Evolutionary conservation across 345 rosid genomes (phyloP), one percentile per base, ranked within the genome.

Genomic region (Sonneratia alba): DNA sequence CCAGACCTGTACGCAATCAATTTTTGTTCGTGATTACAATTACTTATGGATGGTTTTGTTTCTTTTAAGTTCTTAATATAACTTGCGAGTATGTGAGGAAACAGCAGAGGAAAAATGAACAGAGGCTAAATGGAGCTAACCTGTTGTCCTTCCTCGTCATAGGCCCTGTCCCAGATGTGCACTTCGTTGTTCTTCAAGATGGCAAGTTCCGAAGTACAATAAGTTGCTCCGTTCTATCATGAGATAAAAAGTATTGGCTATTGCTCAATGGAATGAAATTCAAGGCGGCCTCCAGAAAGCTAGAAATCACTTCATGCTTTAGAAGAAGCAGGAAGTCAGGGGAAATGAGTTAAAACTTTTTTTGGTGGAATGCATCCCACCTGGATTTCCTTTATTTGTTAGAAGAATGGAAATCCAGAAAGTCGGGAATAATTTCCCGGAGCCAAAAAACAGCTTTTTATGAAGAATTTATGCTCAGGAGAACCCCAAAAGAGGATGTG

Each of bases 121-220:
- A 27, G 13, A 43, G 7, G 36, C 49, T 51, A 22, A 18, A 19
- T 2, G 70, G 76, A 36, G 78, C 72, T 37, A 19, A 92, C 99
- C 91, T 92, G 97, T 74, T 87, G 91, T 55, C 83, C 87, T 71
- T 84, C 80, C 6, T 85, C 90, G 24, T 90, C 97, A 11, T 84
- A 94, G 38, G 97, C 97, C 49, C 92, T 85, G 74, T 95, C 99
- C 99, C 96, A 89, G 62, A 86, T 82, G 68, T 92, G 97, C 70
- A 89, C 79, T 83, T 95, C 99, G 68, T 82, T 89, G 79, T 90
- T 95, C 86, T 90, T 89, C 75, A 90, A 45, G 69, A 95, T 72
- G 6, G 91, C 77, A 59, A 95, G 97, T 78, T 90, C 97, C 19
- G 96, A 92, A 67, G 96, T 85, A 76, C 89, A 90, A 85, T 81